phyloP scores from a whole-genome alignment of 2,329 filamentous ascomycete genomes.

The Zymoseptoria tritici region DNA sequence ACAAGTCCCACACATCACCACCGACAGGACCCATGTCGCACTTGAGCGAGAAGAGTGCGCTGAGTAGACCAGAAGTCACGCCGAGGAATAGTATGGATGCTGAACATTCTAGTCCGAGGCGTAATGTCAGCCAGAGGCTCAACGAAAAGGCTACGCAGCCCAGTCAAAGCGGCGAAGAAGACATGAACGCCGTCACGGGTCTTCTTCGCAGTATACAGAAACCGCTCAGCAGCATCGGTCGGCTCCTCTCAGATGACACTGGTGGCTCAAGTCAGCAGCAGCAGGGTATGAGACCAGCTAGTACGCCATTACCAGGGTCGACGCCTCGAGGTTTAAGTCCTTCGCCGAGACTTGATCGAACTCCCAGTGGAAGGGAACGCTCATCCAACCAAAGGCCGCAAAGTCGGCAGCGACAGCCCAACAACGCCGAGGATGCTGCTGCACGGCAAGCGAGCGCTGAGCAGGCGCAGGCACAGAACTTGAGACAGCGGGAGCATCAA shows the following conservation, averaged over 20 bases:
- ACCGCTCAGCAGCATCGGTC: conserved; percentile 82
- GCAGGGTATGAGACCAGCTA: conserved; percentile 29
- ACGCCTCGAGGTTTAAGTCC: conserved; percentile 45
- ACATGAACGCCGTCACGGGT: conserved; percentile 74
- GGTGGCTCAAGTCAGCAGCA: conserved; percentile 21
- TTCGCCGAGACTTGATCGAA: conserved; percentile 19
- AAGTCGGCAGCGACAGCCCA: conserved; percentile 43
- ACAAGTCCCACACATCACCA: conserved; percentile 29
- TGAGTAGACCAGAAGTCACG: conserved; percentile 51
- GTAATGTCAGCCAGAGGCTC: conserved; percentile 45
- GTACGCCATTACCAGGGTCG: conserved; percentile 42
- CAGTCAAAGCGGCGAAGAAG: conserved; percentile 46
- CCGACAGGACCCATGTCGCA: conserved; percentile 29
- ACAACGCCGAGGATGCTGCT: conserved; percentile 71
- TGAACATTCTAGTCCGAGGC: conserved; percentile 52
- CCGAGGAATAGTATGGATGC: conserved; percentile 53
- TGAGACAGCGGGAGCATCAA: conserved; percentile 76
- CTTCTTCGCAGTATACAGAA: conserved; percentile 84
- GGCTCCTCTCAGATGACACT: conserved; percentile 77
- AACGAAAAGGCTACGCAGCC: conserved; percentile 17
- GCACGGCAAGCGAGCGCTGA: conserved; percentile 87
- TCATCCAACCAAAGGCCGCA: conserved; percentile 13
- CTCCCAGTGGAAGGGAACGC: conserved; percentile 23
- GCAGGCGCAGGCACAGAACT: conserved; percentile 73
- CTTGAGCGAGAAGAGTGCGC: conserved; percentile 42